A percentile compares a stretch with the other conserved stretches of the same genome.
These are phyloP conservation scores for Cyberlindnera mississippiensis DNA, from an alignment of 805 yeast genomes.

Conservation along the genomic window DNA sequence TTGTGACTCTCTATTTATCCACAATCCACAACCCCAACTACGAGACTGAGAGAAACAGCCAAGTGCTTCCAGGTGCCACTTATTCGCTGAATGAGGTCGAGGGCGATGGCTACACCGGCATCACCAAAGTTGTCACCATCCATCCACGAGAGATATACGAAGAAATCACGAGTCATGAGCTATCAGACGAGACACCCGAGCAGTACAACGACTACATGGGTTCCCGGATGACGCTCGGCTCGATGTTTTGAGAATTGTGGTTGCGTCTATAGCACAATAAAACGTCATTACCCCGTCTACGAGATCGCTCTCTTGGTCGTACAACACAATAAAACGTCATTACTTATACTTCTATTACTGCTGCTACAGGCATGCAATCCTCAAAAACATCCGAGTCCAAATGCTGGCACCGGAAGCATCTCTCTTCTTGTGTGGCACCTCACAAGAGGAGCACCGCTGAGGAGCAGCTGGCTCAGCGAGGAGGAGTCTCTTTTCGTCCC, in stretches of 20 bases:
- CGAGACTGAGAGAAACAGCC: slow-evolving; percentile 26
- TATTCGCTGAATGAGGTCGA: slow-evolving; percentile 18
- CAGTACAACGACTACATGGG: slow-evolving; percentile 16
- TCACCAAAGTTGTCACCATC: slow-evolving; percentile 33
- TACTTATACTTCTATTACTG: no score
- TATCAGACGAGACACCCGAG: slow-evolving; percentile 4
- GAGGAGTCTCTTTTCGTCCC: no score
- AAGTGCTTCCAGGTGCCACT: slow-evolving; percentile 27
- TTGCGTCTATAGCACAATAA: no score
- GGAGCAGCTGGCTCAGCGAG: no score
- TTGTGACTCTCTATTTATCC: slow-evolving; percentile 28
- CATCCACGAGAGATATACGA: slow-evolving; percentile 30
- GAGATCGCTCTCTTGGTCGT: no score
- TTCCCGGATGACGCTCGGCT: slow-evolving; percentile 7
- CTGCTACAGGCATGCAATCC: no score
- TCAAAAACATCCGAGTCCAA: no score
- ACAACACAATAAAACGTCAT: no score
- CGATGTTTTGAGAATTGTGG: slow-evolving; percentile 9
- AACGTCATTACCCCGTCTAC: no score
- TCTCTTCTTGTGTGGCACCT: no score
- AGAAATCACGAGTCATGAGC: slow-evolving; percentile 20
- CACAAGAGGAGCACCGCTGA: no score
- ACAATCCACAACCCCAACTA: slow-evolving; percentile 30
- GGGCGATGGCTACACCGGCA: slow-evolving; percentile 46
- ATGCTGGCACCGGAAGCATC: no score